These are phyloP conservation scores for Acanthamoeba triangularis DNA, from an alignment of 208 protist species.

Conservation along the genomic window DNA sequence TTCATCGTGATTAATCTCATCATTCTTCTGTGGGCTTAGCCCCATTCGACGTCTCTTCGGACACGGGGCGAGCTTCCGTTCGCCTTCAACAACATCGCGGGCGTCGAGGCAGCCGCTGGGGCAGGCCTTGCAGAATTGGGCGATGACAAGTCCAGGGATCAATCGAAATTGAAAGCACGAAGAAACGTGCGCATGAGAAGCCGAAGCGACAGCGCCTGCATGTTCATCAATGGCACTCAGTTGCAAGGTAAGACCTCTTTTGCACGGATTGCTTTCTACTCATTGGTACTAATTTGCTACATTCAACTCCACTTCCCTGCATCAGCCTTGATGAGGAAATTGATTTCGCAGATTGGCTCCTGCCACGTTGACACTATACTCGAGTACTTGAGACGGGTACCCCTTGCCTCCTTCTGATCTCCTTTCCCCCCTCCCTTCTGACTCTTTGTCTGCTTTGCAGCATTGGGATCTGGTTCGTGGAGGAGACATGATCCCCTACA, in stretches of 20 bases:
- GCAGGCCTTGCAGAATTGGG: background rate
- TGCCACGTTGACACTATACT: conserved; percentile 41
- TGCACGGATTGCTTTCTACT: too few relatives aligned
- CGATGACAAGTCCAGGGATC: background rate
- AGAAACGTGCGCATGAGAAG: conserved; percentile 9
- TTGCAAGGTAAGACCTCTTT: background rate
- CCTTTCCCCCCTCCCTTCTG: background rate
- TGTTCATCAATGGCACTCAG: conserved; percentile 44
- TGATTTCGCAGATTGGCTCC: conserved; percentile 25
- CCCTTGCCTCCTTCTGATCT: background rate
- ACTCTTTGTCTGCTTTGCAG: background rate
- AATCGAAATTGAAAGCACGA: background rate
- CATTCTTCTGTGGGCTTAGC: too few relatives aligned
- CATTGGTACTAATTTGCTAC: too few relatives aligned
- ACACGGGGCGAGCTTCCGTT: background rate
- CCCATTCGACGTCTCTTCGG: background rate
- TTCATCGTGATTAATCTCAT: too few relatives aligned
- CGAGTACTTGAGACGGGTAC: conserved; percentile 27
- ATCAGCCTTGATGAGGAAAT: conserved; percentile 25
- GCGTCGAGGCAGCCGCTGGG: background rate
- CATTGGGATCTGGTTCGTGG: conserved; percentile 30
- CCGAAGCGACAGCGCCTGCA: conserved; percentile 40
- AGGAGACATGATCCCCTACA: background rate
- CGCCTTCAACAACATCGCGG: background rate
- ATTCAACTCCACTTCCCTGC: too few relatives aligned